Conservation (phyloP, 345 rosid species). For the Reutealis trisperma region DNA sequence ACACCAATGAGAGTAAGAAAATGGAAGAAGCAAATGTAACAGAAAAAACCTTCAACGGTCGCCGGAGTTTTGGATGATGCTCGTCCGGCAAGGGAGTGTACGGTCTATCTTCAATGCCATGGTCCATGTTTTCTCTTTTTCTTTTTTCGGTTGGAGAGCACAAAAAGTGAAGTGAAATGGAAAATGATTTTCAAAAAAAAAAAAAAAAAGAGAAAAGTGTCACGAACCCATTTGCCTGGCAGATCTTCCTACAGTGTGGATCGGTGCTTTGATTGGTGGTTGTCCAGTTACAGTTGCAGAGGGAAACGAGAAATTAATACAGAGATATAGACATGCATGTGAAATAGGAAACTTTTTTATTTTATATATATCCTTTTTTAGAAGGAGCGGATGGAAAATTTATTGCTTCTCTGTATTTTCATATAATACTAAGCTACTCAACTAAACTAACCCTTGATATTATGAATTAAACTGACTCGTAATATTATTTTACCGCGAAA, state of each 20-base stretch:
- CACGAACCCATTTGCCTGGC: background rate
- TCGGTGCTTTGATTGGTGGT: slow-evolving; percentile 15
- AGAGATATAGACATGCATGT: too few species aligned
- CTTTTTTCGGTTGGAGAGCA: background rate
- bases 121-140: slow-evolving; percentile 22
- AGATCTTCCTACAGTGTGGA: background rate
- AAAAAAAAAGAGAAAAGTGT: background rate
- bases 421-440: too few species aligned
- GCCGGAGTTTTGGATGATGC: slow-evolving; percentile 20
- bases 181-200: slow-evolving; percentile 11
- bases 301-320: background rate
- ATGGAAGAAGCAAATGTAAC: slow-evolving; percentile 31
- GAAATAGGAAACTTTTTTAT: too few species aligned
- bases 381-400: too few species aligned
- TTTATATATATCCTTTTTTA: too few species aligned
- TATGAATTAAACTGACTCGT: too few species aligned
- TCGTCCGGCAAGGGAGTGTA: slow-evolving; percentile 46
- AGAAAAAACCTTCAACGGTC: slow-evolving; percentile 38
- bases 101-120: slow-evolving; percentile 12
- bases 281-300: slow-evolving; percentile 11
- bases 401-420: too few species aligned
- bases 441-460: too few species aligned
- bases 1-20: slow-evolving; percentile 44
- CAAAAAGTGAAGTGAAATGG: background rate
- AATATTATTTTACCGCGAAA: too few species aligned